Percentiles rank a stretch among this genome's conserved stretches.
Conservation (phyloP, 768 basidiomycete species). For the Termitomyces sp. region DNA sequence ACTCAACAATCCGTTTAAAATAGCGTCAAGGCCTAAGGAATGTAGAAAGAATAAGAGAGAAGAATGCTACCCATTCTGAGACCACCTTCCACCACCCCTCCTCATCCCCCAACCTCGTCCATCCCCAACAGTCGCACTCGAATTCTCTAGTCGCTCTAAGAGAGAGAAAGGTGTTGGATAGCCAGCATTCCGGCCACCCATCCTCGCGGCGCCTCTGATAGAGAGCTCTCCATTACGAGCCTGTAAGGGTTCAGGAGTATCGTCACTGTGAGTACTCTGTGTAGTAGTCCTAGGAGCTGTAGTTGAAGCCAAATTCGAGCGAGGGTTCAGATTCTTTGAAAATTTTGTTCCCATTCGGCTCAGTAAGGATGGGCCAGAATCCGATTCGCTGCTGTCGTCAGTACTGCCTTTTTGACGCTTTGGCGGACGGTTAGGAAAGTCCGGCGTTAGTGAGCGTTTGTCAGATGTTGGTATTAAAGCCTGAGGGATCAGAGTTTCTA, state of each 20-base stretch:
- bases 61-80: not conserved
- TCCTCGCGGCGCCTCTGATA: constrained; percentile 48
- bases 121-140: constrained; percentile 11
- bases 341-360: constrained; percentile 31
- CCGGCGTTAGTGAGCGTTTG: constrained; percentile 16
- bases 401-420: constrained; percentile 29
- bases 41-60: constrained; percentile 9
- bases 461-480: constrained; percentile 2
- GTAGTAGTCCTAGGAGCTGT: constrained; percentile 1
- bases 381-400: constrained; percentile 10
- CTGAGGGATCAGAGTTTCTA: not conserved
- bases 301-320: constrained; percentile 1
- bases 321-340: not conserved
- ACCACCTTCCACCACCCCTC: constrained; percentile 19
- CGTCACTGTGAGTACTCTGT: not conserved
- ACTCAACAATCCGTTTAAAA: not conserved
- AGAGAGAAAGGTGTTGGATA: constrained; percentile 19
- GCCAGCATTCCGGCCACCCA: constrained; percentile 4
- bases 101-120: constrained; percentile 15
- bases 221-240: constrained; percentile 39
- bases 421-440: constrained; percentile 25
- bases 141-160: constrained; percentile 29
- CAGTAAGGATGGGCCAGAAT: constrained; percentile 33
- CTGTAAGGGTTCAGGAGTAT: not conserved
- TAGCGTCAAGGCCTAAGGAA: not conserved